Evolutionary conservation across 805 yeast species (phyloP).

Genomic region (Cyberlindnera saturnus): DNA sequence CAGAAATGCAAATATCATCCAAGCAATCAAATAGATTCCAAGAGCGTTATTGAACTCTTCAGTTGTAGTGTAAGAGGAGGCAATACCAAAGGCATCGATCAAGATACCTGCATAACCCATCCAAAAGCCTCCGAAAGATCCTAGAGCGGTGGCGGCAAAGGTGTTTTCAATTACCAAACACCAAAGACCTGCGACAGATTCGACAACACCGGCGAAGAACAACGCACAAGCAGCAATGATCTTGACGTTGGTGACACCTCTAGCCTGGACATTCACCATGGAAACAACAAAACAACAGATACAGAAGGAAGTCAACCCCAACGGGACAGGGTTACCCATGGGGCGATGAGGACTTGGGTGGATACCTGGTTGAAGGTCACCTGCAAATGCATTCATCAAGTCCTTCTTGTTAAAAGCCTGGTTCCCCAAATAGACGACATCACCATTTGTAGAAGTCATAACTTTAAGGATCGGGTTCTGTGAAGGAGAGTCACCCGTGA

Average conservation of each 20-base stretch:
- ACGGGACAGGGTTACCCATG: conserved; percentile 71
- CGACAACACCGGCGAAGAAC: conserved; percentile 71
- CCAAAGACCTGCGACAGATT: conserved; percentile 68
- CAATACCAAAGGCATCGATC: conserved; percentile 52
- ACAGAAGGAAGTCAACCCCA: conserved; percentile 69
- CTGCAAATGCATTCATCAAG: conserved; percentile 59
- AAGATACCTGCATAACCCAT: conserved; percentile 62
- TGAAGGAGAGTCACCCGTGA: conserved; percentile 5
- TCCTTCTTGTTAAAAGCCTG: conserved; percentile 45
- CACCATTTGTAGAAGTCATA: conserved; percentile 28
- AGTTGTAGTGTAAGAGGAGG: conserved; percentile 39
- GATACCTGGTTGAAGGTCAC: conserved; percentile 39
- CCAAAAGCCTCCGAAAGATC: conserved; percentile 68
- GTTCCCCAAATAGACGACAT: conserved; percentile 33
- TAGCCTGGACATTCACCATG: conserved; percentile 55
- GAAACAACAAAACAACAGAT: conserved; percentile 51
- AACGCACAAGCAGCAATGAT: conserved; percentile 60
- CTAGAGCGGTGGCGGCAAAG: conserved; percentile 56
- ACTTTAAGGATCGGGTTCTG: conserved; percentile 13
- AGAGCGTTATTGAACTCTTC: conserved; percentile 42
- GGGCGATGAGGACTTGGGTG: conserved; percentile 42
- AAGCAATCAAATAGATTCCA: conserved; percentile 55
- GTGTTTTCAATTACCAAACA: conserved; percentile 73
- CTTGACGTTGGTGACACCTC: conserved; percentile 57
- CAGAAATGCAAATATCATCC: conserved; percentile 60